A percentile compares a stretch with the other conserved stretches of the same genome.
These are phyloP conservation scores for Globisporangium paddicum DNA, from an alignment of 352 stramenopile genomes.

Conservation along the genomic window DNA sequence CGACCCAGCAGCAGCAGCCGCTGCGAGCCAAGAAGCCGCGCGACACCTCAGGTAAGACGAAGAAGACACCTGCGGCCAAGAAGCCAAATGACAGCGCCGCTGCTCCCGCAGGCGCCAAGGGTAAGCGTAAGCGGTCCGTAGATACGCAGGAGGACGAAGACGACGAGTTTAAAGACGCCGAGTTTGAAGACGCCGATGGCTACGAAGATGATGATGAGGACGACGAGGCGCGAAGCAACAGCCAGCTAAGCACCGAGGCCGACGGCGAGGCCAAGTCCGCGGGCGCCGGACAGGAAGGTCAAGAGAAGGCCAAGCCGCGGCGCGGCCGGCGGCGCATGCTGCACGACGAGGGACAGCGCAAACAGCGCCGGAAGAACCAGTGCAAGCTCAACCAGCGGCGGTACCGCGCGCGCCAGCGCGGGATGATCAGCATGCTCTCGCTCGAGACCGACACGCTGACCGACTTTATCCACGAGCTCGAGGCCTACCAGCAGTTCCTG, in stretches of 20 bases:
- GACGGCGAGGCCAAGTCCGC: not conserved
- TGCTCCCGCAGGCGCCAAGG: not conserved
- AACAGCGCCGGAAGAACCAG: slow-evolving; percentile 57
- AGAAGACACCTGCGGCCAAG: not conserved
- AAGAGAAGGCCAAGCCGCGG: slow-evolving; percentile 15
- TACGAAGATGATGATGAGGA: not conserved
- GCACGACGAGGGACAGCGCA: slow-evolving; percentile 60
- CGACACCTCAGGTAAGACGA: not conserved
- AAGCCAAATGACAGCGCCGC: not conserved
- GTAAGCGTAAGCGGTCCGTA: slow-evolving; percentile 6
- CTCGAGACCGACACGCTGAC: slow-evolving; percentile 46
- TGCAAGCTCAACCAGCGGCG: slow-evolving; percentile 72
- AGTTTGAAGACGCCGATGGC: not conserved
- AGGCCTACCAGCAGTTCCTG: slow-evolving; percentile 52
- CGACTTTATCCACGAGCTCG: slow-evolving; percentile 40
- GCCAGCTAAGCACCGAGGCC: not conserved
- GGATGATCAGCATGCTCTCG: slow-evolving; percentile 55
- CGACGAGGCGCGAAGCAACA: slow-evolving; percentile 5
- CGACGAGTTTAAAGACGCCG: not conserved
- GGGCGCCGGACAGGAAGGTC: not conserved
- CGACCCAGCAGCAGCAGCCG: not conserved
- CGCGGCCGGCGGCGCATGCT: slow-evolving; percentile 48
- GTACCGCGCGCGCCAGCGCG: slow-evolving; percentile 58
- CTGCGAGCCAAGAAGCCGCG: not conserved
- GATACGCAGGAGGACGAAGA: not conserved